phyloP scores from a whole-genome alignment of 108 stramenopile species.

The Tribonema minus region DNA sequence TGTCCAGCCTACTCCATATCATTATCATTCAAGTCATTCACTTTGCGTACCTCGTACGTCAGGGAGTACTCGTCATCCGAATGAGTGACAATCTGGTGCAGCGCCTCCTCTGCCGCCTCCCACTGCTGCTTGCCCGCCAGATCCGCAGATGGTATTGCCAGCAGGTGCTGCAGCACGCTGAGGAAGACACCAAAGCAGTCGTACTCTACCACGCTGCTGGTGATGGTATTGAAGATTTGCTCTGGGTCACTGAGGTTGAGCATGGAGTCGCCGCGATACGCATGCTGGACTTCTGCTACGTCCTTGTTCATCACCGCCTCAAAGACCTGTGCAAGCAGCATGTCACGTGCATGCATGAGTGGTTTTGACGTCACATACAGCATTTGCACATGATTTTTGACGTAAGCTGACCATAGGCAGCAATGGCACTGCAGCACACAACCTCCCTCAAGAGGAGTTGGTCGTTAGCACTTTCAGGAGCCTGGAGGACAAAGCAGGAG shows the following conservation, averaged over 20 bases:
- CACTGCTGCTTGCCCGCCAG: constrained; percentile 43
- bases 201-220: constrained; percentile 31
- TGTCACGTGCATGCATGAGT: too few species aligned
- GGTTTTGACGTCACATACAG: too few species aligned
- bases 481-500: too few species aligned
- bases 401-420: too few species aligned
- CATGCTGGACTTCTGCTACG: constrained; percentile 32
- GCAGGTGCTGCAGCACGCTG: constrained; percentile 40
- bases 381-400: too few species aligned
- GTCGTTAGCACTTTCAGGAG: too few species aligned
- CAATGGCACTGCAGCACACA: too few species aligned
- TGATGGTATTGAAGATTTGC: constrained; percentile 26
- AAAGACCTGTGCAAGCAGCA: too few species aligned
- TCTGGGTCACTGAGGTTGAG: constrained; percentile 26
- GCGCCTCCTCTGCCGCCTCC: constrained; percentile 38
- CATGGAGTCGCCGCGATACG: constrained; percentile 20
- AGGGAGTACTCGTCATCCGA: constrained; percentile 35
- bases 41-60: too few species aligned
- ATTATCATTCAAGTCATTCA: too few species aligned
- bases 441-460: too few species aligned
- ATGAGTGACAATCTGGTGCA: constrained; percentile 41
- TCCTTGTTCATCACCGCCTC: constrained; percentile 44
- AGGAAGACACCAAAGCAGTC: constrained; percentile 38
- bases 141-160: constrained; percentile 27
- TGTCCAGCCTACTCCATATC: too few species aligned